These are phyloP conservation scores for Pseudoturritis turrita DNA, from an alignment of 345 rosid genomes.

Conservation along the genomic window DNA sequence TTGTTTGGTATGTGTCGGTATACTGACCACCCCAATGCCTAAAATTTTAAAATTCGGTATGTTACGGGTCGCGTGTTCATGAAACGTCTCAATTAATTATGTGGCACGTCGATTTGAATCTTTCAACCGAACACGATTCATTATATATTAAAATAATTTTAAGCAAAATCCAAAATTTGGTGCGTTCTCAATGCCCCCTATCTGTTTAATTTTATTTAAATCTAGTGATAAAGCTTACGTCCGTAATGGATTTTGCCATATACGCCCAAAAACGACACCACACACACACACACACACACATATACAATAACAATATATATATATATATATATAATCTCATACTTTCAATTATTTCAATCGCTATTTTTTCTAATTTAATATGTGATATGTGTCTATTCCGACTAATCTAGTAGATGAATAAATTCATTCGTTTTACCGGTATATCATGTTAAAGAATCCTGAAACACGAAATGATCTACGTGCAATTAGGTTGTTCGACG, in stretches of 20 bases:
- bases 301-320: too few species aligned
- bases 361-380: too few species aligned
- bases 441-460: too few species aligned
- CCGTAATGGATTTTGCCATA: not conserved
- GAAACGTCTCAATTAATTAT: constrained; percentile 17
- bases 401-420: too few species aligned
- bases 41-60: not conserved
- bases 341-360: not conserved
- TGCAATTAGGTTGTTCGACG: too few species aligned
- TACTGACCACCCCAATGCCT: constrained; percentile 7
- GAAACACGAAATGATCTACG: too few species aligned
- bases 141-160: not conserved
- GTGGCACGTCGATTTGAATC: constrained; percentile 12
- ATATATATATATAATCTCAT: not conserved
- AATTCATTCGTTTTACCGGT: too few species aligned
- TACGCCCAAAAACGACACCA: not conserved
- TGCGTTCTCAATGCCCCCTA: not conserved
- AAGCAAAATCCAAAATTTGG: not conserved
- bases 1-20: constrained; percentile 23
- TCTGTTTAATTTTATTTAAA: not conserved
- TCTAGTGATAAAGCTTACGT: not conserved
- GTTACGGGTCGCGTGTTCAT: constrained; percentile 10
- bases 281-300: too few species aligned
- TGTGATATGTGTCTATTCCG: too few species aligned
- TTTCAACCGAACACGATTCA: constrained; percentile 25